Base-by-base conservation (phyloP, 108 stramenopile species). In the Pseudonitzschia delicatissima region DNA sequence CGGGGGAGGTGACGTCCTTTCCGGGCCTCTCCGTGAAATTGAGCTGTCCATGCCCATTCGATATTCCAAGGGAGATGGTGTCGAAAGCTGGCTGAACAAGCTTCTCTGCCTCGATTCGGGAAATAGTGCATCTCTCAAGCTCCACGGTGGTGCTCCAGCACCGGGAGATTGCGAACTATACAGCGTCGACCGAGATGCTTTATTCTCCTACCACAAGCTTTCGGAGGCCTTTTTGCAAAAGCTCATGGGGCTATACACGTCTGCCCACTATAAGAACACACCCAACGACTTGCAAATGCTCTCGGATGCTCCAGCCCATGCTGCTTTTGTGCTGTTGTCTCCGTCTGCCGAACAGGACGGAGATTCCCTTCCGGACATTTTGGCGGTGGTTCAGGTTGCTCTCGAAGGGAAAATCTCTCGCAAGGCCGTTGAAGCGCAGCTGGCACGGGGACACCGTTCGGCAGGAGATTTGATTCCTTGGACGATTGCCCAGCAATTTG, bases 401-500 rank as follows among this genome's bases (percentile, higher is more conserved):
- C 68, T 98, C 37, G 99, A 99, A 74, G 99, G 99, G 17, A 83
- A 85, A 61, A 96, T 99, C 63, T 91, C 93, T 13, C 77, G 84
- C 2, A 93, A 95, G 57, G 79, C 93, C 27, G 96, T 98, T 9
- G 84, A 93, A 78, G 95, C 95, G 20, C 94, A 96, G 51, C 76
- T 99, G 17, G 85, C 92, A 13, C 69, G 94, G 23, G 99, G 99
- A 2, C 93, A 98, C 69, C 77, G 97, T 26, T 91, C 95, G 2
- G 90, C 95, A 1, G 99, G 98, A 11, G 99, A 99, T 82, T 71
- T 99, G 40, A 97, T 99, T 70, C 99, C 99, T 4, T 99, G 99
- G 99, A 99, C 96, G n/a, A 80, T 99, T 49, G 83, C 93, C 34
- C 99, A 99, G 71, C 99, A 99, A 75, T 99, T 98, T 82, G 94